Evolutionary conservation across 371 early-diverging fungal genomes (phyloP).

Genomic region (Mortierella sp.): DNA sequence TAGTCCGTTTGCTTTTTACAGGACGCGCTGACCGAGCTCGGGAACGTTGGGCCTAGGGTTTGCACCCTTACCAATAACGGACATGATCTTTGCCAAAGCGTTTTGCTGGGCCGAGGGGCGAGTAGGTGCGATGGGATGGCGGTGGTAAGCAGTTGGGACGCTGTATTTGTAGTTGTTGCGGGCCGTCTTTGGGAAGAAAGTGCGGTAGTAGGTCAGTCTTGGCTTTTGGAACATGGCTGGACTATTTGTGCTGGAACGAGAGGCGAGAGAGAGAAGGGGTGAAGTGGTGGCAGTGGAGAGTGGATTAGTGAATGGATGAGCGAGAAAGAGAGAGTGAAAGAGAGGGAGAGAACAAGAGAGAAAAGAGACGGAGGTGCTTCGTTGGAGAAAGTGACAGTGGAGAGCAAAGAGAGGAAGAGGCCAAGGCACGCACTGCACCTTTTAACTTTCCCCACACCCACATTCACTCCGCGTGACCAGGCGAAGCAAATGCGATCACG

Average conservation of each 20-base stretch:
- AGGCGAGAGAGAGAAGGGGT: conserved; percentile 1
- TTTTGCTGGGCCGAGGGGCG: conserved; percentile 43
- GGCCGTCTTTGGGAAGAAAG: conserved; percentile 43
- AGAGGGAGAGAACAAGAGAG: background rate
- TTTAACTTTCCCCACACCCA: too few species aligned
- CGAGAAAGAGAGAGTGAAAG: background rate
- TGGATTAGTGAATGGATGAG: background rate
- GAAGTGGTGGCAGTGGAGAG: background rate
- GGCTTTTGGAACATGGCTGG: conserved; percentile 48
- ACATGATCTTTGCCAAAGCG: conserved; percentile 51
- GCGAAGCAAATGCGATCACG: conserved; percentile 3
- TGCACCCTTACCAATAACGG: conserved; percentile 39
- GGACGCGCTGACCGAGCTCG: conserved; percentile 18
- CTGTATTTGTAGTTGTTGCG: conserved; percentile 55
- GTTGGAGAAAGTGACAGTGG: background rate
- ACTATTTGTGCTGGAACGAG: background rate
- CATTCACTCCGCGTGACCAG: background rate
- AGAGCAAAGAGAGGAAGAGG: background rate
- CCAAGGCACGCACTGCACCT: too few species aligned
- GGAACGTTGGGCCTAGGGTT: conserved; percentile 24
- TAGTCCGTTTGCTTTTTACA: background rate
- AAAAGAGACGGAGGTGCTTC: conserved; percentile 1
- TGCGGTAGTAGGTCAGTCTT: conserved; percentile 52
- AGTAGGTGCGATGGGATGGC: conserved; percentile 35
- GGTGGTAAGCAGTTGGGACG: conserved; percentile 47